Evolutionary conservation across 805 yeast species (phyloP), one percentile per base, ranked within the genome.

Genomic region (Candida ponderosae): DNA sequence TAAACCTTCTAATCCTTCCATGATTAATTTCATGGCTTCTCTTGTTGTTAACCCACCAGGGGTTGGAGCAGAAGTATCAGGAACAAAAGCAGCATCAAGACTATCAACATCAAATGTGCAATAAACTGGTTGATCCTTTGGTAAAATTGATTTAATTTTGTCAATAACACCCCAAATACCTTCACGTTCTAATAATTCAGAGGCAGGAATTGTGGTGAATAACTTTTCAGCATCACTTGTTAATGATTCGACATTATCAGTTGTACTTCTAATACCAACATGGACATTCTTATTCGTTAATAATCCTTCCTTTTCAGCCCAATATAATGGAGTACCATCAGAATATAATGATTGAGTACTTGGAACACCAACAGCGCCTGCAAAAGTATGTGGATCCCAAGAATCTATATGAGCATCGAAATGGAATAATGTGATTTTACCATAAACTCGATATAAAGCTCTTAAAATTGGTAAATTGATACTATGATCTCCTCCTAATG

Each of bases 21-120:
- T 5, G 28, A 79, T 47, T 17, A 79, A 60, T 2, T 67, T 58
- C 42, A 76, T 62, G 17, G 78, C 60, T 51, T 79, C 86, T 24
- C 87, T 61, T 1, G 76, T 59, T 5, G 73, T 69, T 65, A 77
- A 74, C 10, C 87, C 87, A 9, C 84, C 87, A 1, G 70, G 70
- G 48, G 80, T 86, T 45, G 77, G 70, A 6, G 87, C 79, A 8
- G 86, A 86, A 0, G 86, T 79, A 4, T 79, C 85, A 4, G 84
- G 80, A 5, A 81, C 81, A 33, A 60, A 57, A 1, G 79, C 72
- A 0, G 82, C 81, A 47, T 79, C 87, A 42, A 79, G 63, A 2
- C 74, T 78, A 47, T 76, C 83, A 33, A 76, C 69, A 46, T 69
- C 74, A 20, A 69, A 66, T 3, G 68, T 52, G n/a, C 67, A 57